Percentiles rank a stretch among this genome's conserved stretches.
Conservation (phyloP, 2,329 filamentous ascomycete genomes). For the Talaromyces sp. region DNA sequence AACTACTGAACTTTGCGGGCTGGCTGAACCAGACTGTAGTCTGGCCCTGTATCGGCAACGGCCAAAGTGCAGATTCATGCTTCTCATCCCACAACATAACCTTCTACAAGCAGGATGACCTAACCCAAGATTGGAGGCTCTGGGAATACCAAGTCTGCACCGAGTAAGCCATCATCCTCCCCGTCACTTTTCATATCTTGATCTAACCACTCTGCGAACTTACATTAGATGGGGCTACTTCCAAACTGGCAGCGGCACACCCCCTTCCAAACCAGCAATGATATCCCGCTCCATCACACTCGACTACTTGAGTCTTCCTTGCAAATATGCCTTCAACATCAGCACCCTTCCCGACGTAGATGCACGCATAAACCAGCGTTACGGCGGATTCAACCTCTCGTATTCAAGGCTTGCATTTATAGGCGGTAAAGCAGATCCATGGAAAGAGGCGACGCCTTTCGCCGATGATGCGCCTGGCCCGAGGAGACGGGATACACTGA, state of each 20-base stretch:
- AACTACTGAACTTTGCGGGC: conserved; percentile 57
- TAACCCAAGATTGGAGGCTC: conserved; percentile 45
- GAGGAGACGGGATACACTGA: conserved; percentile 55
- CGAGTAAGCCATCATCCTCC: conserved; percentile 26
- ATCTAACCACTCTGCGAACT: too few species aligned
- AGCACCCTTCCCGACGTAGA: conserved; percentile 60
- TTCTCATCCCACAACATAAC: conserved; percentile 50
- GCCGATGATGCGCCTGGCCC: conserved; percentile 56
- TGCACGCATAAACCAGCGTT: conserved; percentile 63
- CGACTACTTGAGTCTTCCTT: conserved; percentile 60
- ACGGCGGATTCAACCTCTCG: conserved; percentile 68
- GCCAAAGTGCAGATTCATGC: conserved; percentile 49
- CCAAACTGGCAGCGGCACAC: conserved; percentile 68
- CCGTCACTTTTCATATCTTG: too few species aligned
- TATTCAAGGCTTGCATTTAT: conserved; percentile 74
- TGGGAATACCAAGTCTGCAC: conserved; percentile 61
- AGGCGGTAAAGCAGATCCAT: conserved; percentile 76
- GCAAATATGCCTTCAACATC: conserved; percentile 68
- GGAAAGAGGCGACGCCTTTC: conserved; percentile 71
- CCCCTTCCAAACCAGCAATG: conserved; percentile 61
- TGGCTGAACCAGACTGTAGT: conserved; percentile 50
- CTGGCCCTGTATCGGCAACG: conserved; percentile 35
- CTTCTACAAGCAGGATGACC: conserved; percentile 45
- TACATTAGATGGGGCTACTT: conserved; percentile 69
- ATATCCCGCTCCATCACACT: conserved; percentile 68